Evolutionary conservation across 306 rosid species (phyloP).

Genomic region (Cicer pinnatifidum): DNA sequence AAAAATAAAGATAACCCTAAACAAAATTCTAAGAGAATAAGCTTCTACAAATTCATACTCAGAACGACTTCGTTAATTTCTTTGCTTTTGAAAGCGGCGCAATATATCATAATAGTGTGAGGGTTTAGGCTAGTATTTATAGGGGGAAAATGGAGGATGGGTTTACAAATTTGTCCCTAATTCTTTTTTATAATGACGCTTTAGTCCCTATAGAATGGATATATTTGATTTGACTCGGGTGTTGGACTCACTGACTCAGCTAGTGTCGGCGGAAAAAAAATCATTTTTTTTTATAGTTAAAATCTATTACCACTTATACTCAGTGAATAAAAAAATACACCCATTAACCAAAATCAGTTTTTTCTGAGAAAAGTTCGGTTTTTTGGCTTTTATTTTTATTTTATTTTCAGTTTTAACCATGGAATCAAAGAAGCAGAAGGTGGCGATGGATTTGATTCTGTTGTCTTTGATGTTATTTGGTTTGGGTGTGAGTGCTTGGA

Average conservation of each 20-base stretch:
- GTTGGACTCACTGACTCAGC: slow-evolving; percentile 16
- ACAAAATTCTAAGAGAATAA: not conserved
- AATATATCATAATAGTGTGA: fast-evolving
- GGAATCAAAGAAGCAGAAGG: slow-evolving; percentile 54
- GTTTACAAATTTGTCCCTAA: slow-evolving; percentile 17
- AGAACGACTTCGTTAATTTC: not conserved
- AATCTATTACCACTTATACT: no score
- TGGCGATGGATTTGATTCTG: slow-evolving; percentile 48
- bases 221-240: not conserved
- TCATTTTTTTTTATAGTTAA: no score
- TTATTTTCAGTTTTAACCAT: slow-evolving; percentile 38
- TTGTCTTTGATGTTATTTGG: slow-evolving; percentile 44
- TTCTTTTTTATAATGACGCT: not conserved
- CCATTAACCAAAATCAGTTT: slow-evolving; percentile 13
- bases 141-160: not conserved
- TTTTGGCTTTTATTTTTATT: not conserved
- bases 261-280: slow-evolving; percentile 45
- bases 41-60: not conserved
- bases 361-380: not conserved
- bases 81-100: not conserved
- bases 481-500: slow-evolving; percentile 70
- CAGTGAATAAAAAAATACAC: not conserved
- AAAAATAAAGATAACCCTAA: not conserved
- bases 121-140: slow-evolving; percentile 36
- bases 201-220: slow-evolving; percentile 16